phyloP scores from a whole-genome alignment of 257 asterid genomes.

The Dorcoceras hygrometricum region DNA sequence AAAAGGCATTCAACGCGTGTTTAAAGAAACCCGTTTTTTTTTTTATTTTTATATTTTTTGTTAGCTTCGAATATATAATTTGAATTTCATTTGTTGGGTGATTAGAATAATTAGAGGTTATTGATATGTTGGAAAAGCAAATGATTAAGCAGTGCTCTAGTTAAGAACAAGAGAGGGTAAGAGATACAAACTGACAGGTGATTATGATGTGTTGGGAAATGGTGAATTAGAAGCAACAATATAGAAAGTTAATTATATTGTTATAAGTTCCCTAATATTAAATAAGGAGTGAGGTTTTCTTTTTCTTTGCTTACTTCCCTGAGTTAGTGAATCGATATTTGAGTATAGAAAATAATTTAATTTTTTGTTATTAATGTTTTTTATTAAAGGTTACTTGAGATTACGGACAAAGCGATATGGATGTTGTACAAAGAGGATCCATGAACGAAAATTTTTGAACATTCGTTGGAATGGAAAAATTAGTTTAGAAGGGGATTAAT shows the following conservation, averaged over 20 bases:
- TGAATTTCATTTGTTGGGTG: background rate
- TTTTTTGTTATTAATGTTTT: too few species aligned
- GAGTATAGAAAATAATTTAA: too few species aligned
- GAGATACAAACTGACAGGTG: slow-evolving; percentile 43
- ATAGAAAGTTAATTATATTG: background rate
- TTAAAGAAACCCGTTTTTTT: slow-evolving; percentile 8
- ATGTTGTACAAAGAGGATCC: too few species aligned
- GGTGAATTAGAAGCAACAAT: slow-evolving; percentile 34
- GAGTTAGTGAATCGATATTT: too few species aligned
- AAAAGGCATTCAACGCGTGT: slow-evolving; percentile 49
- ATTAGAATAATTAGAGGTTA: background rate
- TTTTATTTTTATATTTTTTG: background rate
- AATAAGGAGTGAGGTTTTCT: too few species aligned
- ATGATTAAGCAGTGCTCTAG: slow-evolving; percentile 27
- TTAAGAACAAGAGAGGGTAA: slow-evolving; percentile 27
- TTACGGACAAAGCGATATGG: too few species aligned
- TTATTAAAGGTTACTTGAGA: too few species aligned
- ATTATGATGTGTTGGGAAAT: slow-evolving; percentile 47
- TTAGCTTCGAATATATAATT: background rate
- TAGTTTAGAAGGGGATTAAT: too few species aligned
- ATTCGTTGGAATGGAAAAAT: too few species aligned
- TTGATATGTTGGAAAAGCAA: slow-evolving; percentile 10
- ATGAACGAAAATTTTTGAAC: too few species aligned
- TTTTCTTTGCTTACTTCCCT: too few species aligned
- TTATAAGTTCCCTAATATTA: background rate